These are phyloP conservation scores for Aspergillus saccharolyticus DNA, from an alignment of 495 filamentous ascomycete genomes.

Conservation along the genomic window DNA sequence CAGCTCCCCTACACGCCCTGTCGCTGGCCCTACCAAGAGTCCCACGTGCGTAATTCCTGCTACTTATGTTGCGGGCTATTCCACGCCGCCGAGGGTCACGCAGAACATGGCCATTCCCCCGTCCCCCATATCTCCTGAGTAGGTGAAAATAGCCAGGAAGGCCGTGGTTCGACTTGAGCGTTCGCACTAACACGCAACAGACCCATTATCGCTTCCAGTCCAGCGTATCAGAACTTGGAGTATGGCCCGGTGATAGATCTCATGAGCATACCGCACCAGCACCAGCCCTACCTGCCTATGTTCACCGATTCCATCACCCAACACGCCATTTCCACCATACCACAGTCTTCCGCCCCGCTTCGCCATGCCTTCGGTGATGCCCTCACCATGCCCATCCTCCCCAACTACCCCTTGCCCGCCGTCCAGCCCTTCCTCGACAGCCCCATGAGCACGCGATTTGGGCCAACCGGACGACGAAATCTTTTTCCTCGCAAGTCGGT, in stretches of 20 bases:
- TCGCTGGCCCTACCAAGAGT: conserved; percentile 43
- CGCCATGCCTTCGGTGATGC: conserved; percentile 28
- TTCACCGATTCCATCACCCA: conserved; percentile 27
- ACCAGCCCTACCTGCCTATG: conserved; percentile 30
- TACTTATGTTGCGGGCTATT: conserved; percentile 30
- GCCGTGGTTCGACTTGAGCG: neutral
- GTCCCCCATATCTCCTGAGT: conserved; percentile 40
- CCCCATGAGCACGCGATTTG: conserved; percentile 11
- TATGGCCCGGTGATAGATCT: conserved; percentile 28
- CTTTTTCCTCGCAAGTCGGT: conserved; percentile 1
- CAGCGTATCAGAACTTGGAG: conserved; percentile 27
- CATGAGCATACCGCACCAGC: conserved; percentile 23
- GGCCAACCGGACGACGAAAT: neutral
- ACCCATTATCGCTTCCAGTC: conserved; percentile 23
- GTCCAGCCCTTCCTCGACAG: conserved; percentile 16
- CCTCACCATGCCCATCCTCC: conserved; percentile 29
- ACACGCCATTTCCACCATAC: conserved; percentile 25
- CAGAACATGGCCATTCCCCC: conserved; percentile 31
- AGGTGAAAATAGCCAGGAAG: conserved; percentile 6
- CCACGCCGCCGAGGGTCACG: conserved; percentile 30
- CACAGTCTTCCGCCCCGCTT: conserved; percentile 30
- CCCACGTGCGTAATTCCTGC: conserved; percentile 26
- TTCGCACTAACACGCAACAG: conserved; percentile 15
- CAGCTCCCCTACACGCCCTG: conserved; percentile 38
- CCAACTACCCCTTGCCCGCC: conserved; percentile 29